Evolutionary conservation across 805 yeast species (phyloP).

Genomic region (Yamadazyma philogaea): DNA sequence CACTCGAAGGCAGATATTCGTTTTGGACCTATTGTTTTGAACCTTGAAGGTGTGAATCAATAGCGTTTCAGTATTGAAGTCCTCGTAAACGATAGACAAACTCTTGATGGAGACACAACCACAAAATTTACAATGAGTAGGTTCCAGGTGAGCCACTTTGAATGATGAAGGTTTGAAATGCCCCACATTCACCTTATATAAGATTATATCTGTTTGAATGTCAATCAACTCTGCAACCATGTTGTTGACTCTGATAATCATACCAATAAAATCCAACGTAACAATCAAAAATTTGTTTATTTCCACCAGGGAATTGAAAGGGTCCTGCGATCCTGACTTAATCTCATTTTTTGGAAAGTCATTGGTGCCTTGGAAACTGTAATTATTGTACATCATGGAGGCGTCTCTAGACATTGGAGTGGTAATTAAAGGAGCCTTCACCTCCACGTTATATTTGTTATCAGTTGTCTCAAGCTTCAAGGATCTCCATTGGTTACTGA

Average conservation of each 20-base stretch:
- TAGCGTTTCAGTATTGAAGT: slow-evolving; percentile 50
- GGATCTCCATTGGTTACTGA: slow-evolving; percentile 66
- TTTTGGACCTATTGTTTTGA: slow-evolving; percentile 66
- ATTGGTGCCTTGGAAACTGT: slow-evolving; percentile 9
- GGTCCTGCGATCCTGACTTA: background rate
- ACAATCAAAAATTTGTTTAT: slow-evolving; percentile 43
- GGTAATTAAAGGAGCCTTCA: background rate
- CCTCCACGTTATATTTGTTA: slow-evolving; percentile 39
- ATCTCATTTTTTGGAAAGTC: no score
- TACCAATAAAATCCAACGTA: slow-evolving; percentile 68
- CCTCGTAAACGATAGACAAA: slow-evolving; percentile 70
- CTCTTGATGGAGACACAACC: slow-evolving; percentile 81
- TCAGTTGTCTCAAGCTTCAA: slow-evolving; percentile 48
- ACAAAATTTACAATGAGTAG: slow-evolving; percentile 86
- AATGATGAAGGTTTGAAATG: slow-evolving; percentile 59
- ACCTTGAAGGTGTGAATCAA: slow-evolving; percentile 72
- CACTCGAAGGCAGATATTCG: slow-evolving; percentile 78
- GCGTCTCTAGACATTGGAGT: slow-evolving; percentile 12
- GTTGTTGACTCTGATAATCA: slow-evolving; percentile 60
- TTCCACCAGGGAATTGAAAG: slow-evolving; percentile 10
- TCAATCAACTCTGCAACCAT: slow-evolving; percentile 65
- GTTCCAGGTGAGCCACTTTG: slow-evolving; percentile 75
- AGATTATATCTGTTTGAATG: slow-evolving; percentile 70
- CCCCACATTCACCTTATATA: slow-evolving; percentile 60
- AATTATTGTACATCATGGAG: slow-evolving; percentile 6